Conservation (phyloP, 306 rosid species). For the Bauhinia variegata region DNA sequence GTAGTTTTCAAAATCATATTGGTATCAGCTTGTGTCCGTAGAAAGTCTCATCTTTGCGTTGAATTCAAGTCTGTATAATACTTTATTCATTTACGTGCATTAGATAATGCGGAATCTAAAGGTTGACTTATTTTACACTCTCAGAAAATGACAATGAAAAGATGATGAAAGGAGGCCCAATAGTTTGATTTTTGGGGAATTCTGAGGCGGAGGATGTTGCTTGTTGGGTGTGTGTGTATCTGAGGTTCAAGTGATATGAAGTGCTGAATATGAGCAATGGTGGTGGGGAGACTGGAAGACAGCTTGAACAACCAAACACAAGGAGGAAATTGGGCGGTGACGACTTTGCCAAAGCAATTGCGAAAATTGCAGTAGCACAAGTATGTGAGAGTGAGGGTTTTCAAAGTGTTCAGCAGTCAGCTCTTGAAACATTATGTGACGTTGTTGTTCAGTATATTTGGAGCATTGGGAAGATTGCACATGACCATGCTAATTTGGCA, state of each 20-base stretch:
- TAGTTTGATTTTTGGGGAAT: conserved; percentile 29
- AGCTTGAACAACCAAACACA: conserved; percentile 53
- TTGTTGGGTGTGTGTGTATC: conserved; percentile 39
- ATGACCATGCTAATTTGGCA: conserved; percentile 63
- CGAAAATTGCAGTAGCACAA: conserved; percentile 65
- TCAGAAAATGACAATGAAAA: conserved; percentile 39
- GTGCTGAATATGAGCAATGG: conserved; percentile 95
- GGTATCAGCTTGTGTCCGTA: background rate
- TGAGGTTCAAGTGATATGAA: conserved; percentile 66
- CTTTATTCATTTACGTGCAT: background rate
- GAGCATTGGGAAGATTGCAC: conserved; percentile 67
- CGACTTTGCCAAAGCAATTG: conserved; percentile 62
- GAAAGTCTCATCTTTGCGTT: conserved; percentile 23
- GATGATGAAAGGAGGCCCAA: conserved; percentile 4
- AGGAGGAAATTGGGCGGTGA: conserved; percentile 56
- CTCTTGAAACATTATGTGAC: conserved; percentile 62
- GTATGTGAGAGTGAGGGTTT: conserved; percentile 78
- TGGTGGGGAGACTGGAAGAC: conserved; percentile 79
- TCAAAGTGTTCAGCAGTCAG: conserved; percentile 76
- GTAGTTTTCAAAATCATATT: background rate
- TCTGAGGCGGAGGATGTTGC: conserved; percentile 39
- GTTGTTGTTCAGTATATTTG: conserved; percentile 54
- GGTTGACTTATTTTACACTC: background rate
- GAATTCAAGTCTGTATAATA: conserved; percentile 1
- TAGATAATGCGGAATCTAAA: background rate